Conservation (phyloP, 2,329 filamentous ascomycete species). For the Pestalotiopsis sp. region DNA sequence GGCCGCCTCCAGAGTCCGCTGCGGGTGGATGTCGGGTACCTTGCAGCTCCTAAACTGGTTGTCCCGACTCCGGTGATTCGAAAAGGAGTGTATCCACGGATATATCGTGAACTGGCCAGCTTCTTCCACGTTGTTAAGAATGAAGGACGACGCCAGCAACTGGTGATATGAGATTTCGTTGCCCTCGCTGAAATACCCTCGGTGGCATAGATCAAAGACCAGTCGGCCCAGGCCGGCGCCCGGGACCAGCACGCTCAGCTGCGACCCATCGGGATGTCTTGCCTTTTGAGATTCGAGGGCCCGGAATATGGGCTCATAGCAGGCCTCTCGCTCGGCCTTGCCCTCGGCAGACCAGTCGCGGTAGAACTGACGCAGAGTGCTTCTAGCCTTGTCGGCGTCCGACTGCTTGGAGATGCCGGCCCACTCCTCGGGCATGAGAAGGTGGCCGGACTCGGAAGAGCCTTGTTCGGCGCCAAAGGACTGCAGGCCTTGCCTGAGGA, state of each 20-base stretch:
- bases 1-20: conserved; percentile 48
- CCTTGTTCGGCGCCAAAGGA: conserved; percentile 59
- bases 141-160: conserved; percentile 79
- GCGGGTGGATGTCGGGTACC: conserved; percentile 82
- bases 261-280: conserved; percentile 30
- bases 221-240: conserved; percentile 87
- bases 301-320: conserved; percentile 73
- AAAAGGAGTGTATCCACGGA: conserved; percentile 87
- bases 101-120: conserved; percentile 72
- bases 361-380: conserved; percentile 91
- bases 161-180: conserved; percentile 98
- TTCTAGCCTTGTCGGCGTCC: conserved; percentile 89
- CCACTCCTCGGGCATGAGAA: conserved; percentile 64
- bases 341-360: conserved; percentile 91
- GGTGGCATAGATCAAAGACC: conserved; percentile 80
- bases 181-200: conserved; percentile 77
- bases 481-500: conserved; percentile 69
- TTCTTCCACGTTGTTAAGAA: conserved; percentile 68
- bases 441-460: conserved; percentile 38
- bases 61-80: conserved; percentile 74
- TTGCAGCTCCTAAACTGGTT: conserved; percentile 75
- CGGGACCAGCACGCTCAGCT: conserved; percentile 76
- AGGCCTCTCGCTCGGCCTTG: conserved; percentile 70
- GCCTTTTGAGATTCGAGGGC: conserved; percentile 59
- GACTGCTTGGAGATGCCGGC: conserved; percentile 68